These are phyloP conservation scores for Chionographis japonica DNA, from an alignment of 106 monocot species.

Conservation along the genomic window DNA sequence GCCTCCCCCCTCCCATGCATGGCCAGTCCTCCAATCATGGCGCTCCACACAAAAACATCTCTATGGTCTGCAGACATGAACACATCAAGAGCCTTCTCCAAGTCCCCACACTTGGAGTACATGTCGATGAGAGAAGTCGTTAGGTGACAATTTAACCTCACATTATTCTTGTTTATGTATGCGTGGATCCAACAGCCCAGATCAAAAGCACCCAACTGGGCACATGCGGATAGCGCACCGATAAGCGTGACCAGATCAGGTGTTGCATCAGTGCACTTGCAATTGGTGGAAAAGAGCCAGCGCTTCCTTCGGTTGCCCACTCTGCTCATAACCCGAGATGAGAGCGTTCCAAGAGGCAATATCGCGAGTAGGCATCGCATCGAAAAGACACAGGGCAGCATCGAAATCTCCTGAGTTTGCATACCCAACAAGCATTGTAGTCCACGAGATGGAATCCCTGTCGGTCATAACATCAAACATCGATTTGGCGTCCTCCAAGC, in stretches of 20 bases:
- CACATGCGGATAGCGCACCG: slow-evolving; percentile 33
- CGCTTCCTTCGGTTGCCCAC: slow-evolving; percentile 39
- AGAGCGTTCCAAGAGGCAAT: slow-evolving; percentile 51
- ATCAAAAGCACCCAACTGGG: slow-evolving; percentile 37
- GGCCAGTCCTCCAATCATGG: slow-evolving; percentile 48
- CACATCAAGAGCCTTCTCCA: slow-evolving; percentile 34
- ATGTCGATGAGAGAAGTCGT: slow-evolving; percentile 55
- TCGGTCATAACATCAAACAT: slow-evolving; percentile 39
- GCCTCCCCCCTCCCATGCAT: slow-evolving; percentile 42
- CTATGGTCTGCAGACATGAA: slow-evolving; percentile 18
- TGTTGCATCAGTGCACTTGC: slow-evolving; percentile 7
- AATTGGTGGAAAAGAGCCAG: slow-evolving; percentile 37
- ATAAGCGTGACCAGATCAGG: slow-evolving; percentile 32
- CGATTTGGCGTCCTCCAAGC: slow-evolving; percentile 27
- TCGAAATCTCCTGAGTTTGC: slow-evolving; percentile 28
- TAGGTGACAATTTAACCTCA: slow-evolving; percentile 32
- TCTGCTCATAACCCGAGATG: slow-evolving; percentile 45
- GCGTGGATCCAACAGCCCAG: slow-evolving; percentile 45
- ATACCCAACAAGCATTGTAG: slow-evolving; percentile 46
- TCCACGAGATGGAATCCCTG: slow-evolving; percentile 50
- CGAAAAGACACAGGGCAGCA: slow-evolving; percentile 27
- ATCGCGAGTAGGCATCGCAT: slow-evolving; percentile 26
- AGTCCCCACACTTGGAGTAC: slow-evolving; percentile 63
- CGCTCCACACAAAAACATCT: slow-evolving; percentile 55
- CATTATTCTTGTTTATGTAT: slow-evolving; percentile 16